Evolutionary conservation across 176 grass and related monocot genomes (phyloP).

Genomic region (Oryza rufipogon): DNA sequence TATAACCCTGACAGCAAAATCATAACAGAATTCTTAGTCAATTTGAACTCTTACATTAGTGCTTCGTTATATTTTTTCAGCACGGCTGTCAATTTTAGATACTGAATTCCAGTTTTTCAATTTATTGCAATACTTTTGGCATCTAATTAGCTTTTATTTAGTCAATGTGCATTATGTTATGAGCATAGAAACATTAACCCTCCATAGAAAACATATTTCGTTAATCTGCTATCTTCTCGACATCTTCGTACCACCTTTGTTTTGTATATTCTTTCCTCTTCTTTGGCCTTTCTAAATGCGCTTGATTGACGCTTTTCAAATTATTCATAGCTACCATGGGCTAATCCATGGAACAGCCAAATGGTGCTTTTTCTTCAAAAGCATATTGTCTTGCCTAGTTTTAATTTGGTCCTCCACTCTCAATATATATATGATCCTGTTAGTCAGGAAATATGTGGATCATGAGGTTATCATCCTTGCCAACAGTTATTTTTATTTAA

Average conservation of each 20-base stretch:
- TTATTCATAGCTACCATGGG: conserved; percentile 25
- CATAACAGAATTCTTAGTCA: conserved; percentile 3
- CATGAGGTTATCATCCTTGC: conserved; percentile 24
- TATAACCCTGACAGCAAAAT: not conserved
- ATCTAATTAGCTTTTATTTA: conserved; percentile 12
- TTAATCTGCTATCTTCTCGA: not conserved
- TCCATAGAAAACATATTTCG: not conserved
- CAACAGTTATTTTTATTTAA: not conserved
- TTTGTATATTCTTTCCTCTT: not conserved
- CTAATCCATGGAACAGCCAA: conserved; percentile 17
- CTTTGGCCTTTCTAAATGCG: not conserved
- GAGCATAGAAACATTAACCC: not conserved
- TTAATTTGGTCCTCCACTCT: not conserved
- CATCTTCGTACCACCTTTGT: conserved; percentile 1
- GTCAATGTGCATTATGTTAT: conserved; percentile 13
- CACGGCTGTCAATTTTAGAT: not conserved
- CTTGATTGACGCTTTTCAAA: conserved; percentile 2
- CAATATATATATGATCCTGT: not conserved
- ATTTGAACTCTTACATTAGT: conserved; percentile 15
- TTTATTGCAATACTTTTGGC: conserved; percentile 4
- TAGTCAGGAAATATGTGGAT: not conserved
- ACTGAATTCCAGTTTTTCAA: not conserved
- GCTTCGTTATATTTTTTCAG: conserved; percentile 6
- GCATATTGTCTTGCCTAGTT: not conserved
- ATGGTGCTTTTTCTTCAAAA: conserved; percentile 4